Base-by-base conservation (phyloP, 1,284 basidiomycete species). In the Calocybe gambosa region DNA sequence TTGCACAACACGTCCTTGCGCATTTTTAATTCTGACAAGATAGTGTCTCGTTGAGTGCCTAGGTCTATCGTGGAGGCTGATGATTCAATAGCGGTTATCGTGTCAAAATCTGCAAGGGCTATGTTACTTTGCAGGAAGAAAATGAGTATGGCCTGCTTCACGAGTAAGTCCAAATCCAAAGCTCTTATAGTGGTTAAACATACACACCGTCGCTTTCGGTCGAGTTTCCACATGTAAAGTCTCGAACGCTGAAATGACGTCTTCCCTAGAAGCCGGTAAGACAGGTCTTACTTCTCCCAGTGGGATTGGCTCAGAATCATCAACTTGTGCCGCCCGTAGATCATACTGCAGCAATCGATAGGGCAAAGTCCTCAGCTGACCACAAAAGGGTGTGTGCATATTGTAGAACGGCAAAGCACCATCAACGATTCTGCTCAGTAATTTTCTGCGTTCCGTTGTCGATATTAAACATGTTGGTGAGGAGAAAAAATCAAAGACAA, bases 401-500 rank as follows among this genome's bases (percentile, higher is more conserved):
- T 29, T 53, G 50, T 49, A 55, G 55, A 50, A 50, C 19, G 25
- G 52, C 48, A 33, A 49, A 54, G 46, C 49, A 45, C 42, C 47
- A n/a, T 56, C 52, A 9, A 76, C 53, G 2, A 75, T 55, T 19
- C 67, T 67, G 38, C 67, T 54, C 18, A 80, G 52, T 10, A 70
- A 62, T 20, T 66, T 62, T 3, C 64, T 62, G 36, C 77, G 69
- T 26, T 63, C 59, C 13, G 51, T 42, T 8, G 65, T 54, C 0
- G 67, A 58, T 1, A 67, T 65, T 3, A 60, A 51, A 52, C 68
- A 75, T 31, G 60, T 54, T 9, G 70, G 53, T 7, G 69, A 75
- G 34, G 74, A 55, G 49, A 71, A 72, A 50, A 67, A 70, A 41
- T 77, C 62, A 50, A 79, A 75, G n/a, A 68, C 59, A 29, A 62